Conservation (phyloP, 2,329 filamentous ascomycete genomes). For the Penicillium sp. region DNA sequence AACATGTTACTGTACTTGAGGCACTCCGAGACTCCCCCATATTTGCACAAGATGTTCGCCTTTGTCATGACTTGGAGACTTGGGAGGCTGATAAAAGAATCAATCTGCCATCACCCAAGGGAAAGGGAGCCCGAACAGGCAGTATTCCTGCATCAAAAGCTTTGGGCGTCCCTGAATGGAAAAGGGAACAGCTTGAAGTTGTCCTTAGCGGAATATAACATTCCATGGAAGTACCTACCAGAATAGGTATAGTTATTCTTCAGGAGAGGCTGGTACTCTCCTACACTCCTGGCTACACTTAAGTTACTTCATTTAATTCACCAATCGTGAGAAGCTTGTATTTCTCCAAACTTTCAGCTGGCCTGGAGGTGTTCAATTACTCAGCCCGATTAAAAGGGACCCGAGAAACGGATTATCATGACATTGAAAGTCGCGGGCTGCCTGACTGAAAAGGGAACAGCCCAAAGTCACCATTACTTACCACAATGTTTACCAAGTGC, state of each 20-base stretch:
- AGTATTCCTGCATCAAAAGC: neutral
- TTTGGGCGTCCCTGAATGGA: neutral
- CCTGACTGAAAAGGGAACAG: too few relatives aligned
- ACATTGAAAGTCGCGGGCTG: too few relatives aligned
- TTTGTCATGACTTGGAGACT: neutral
- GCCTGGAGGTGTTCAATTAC: too few relatives aligned
- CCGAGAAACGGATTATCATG: too few relatives aligned
- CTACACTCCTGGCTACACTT: neutral
- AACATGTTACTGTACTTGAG: neutral
- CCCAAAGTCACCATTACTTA: too few relatives aligned
- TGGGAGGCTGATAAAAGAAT: neutral
- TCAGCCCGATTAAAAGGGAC: too few relatives aligned
- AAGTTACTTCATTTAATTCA: too few relatives aligned
- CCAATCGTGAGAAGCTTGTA: neutral
- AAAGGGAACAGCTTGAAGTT: neutral
- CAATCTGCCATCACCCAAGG: neutral
- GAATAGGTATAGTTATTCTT: neutral
- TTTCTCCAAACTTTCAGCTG: too few relatives aligned
- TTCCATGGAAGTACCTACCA: too few relatives aligned
- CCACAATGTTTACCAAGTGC: too few relatives aligned
- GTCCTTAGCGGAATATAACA: neutral
- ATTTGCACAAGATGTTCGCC: neutral
- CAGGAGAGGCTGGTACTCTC: neutral
- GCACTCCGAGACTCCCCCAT: neutral
- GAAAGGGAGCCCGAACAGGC: neutral